Evolutionary conservation across 208 protist species (phyloP), one percentile per base, ranked within the genome.

Genomic region (Leishmania gerbilli): DNA sequence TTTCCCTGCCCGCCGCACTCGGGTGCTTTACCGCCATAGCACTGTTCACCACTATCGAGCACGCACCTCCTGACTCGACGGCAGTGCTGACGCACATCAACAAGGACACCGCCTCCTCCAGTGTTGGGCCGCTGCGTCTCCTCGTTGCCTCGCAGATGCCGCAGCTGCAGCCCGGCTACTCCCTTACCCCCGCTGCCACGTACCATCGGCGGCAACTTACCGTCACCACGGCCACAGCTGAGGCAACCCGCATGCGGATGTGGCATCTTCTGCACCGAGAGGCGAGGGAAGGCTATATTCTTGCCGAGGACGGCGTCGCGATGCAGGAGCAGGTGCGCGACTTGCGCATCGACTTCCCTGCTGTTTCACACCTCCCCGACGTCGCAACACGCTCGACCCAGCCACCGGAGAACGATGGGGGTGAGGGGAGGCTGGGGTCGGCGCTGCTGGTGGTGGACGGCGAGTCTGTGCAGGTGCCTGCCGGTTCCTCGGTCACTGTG

Each of bases 181-280:
- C 92, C 4, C 90, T 97, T 40, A 95, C 90, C 3, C 94, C 94
- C 11, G 49, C 47, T 8, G 94, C 92, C 15, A 88, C 87, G 8
- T 90, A 88, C 78, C 87, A 91, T 47, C 83, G 84, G 49, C 75
- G 82, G 45, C 47, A 67, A 17, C 86, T 97, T 37, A 69, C 79
- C 42, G 90, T 90, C 1, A 94, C 90, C 42, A 84, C 92, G 9
- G 91, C 88, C 58, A 92, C 91, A 15, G 71, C 80, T 15, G 89
- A 85, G 71, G 92, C 88, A 15, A 88, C 87, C 21, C 88, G 92
- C 31, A 58, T 91, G 74, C 92, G 94, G 4, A 71, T 95, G 77
- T 95, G 91, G 89, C 94, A 97, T 79, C 85, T 97, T n/a, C 74
- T 97, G 79, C 81, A 85, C n/a, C 82, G 91, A 15, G 92, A 97